Conservation (phyloP, 2,329 filamentous ascomycete genomes). For the Chrysosporium keratinophilum region DNA sequence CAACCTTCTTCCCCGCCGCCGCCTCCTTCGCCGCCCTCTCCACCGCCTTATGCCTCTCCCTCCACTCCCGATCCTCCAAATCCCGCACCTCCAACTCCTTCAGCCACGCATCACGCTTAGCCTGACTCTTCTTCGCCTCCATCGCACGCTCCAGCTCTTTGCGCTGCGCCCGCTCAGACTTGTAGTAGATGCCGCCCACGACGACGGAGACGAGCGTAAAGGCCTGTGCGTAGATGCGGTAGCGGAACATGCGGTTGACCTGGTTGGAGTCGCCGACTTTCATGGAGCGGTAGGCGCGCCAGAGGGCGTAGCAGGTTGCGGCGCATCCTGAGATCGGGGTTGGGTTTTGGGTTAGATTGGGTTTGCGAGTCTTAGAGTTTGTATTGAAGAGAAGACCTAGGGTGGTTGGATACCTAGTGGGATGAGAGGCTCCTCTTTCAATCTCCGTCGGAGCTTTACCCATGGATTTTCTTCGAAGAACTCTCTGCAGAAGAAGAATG, state of each 20-base stretch:
- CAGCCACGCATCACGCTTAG: slow-evolving; percentile 83
- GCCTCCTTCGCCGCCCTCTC: slow-evolving; percentile 33
- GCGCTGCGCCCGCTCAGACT: slow-evolving; percentile 67
- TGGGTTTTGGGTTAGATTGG: too few relatives aligned
- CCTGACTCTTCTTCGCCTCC: slow-evolving; percentile 64
- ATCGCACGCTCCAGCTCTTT: slow-evolving; percentile 68
- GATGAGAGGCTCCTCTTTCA: slow-evolving; percentile 83
- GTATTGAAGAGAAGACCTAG: not conserved
- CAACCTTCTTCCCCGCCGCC: slow-evolving; percentile 18
- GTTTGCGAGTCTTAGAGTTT: too few relatives aligned
- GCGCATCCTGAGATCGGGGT: slow-evolving; percentile 50
- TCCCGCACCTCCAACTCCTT: slow-evolving; percentile 82
- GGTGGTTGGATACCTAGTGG: slow-evolving; percentile 54
- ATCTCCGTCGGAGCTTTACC: slow-evolving; percentile 66
- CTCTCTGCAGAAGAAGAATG: slow-evolving; percentile 45
- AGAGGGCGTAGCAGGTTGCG: slow-evolving; percentile 75
- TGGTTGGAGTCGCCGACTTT: slow-evolving; percentile 72
- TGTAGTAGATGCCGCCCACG: slow-evolving; percentile 82
- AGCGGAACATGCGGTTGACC: slow-evolving; percentile 94
- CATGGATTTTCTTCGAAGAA: slow-evolving; percentile 74
- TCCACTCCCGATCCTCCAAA: slow-evolving; percentile 62
- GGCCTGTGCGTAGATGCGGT: slow-evolving; percentile 83
- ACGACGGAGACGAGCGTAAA: slow-evolving; percentile 88
- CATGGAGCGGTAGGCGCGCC: slow-evolving; percentile 76
- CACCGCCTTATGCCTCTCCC: slow-evolving; percentile 42